A percentile compares a stretch with the other conserved stretches of the same genome.
Evolutionary conservation across 257 asterid genomes (phyloP).

Genomic region (Solanum bulbocastanum): DNA sequence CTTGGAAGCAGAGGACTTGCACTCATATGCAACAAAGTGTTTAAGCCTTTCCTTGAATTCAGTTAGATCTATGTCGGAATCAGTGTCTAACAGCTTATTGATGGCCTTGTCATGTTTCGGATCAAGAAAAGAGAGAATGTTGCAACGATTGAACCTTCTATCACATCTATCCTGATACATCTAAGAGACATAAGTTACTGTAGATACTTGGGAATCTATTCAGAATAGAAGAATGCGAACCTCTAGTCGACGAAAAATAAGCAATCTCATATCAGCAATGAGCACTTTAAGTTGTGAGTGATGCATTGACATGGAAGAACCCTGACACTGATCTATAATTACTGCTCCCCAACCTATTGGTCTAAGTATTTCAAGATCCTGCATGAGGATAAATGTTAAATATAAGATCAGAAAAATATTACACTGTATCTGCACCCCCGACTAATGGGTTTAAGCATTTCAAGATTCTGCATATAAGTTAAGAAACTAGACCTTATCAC

Average conservation of each 20-base stretch:
- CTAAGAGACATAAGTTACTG: neutral
- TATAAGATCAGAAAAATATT: neutral
- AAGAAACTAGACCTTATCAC: neutral
- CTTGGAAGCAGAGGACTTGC: conserved; percentile 13
- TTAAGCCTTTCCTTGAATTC: conserved; percentile 9
- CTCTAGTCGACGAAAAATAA: conserved; percentile 9
- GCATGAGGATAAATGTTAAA: neutral
- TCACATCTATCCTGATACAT: conserved; percentile 8
- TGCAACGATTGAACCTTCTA: conserved; percentile 5
- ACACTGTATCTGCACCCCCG: neutral
- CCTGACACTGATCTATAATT: conserved; percentile 18
- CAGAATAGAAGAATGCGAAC: neutral
- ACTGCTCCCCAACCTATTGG: conserved; percentile 18
- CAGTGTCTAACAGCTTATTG: conserved; percentile 1
- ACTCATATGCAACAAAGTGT: conserved; percentile 11
- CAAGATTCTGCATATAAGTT: conserved; percentile 7
- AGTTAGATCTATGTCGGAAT: conserved; percentile 4
- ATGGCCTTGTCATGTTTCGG: conserved; percentile 1
- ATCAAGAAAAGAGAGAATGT: conserved; percentile 18
- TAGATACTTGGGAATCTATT: neutral
- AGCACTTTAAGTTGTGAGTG: conserved; percentile 8
- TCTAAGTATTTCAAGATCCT: conserved; percentile 17
- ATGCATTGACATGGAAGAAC: neutral
- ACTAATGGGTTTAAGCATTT: neutral
- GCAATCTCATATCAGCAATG: conserved; percentile 17